These are phyloP conservation scores for Fusarium ambrosium DNA, from an alignment of 2,329 filamentous ascomycete genomes.

Conservation along the genomic window DNA sequence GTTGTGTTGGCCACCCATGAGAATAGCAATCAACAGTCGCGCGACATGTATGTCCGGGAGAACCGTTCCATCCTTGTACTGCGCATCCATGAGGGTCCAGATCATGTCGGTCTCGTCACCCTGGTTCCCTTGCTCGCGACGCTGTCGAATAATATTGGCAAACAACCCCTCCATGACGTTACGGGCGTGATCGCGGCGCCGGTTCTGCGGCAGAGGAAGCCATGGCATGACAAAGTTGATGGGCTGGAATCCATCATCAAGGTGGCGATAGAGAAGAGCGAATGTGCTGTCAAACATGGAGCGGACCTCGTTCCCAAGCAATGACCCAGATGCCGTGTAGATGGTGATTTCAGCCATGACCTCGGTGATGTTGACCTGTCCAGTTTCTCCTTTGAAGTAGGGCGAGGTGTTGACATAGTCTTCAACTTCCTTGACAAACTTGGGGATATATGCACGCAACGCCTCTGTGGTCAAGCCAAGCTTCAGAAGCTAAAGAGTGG, in stretches of 20 bases:
- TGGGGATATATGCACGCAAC: slow-evolving; percentile 78
- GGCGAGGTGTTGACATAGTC: slow-evolving; percentile 77
- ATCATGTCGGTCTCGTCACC: slow-evolving; percentile 80
- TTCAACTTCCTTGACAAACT: slow-evolving; percentile 81
- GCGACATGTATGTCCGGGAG: slow-evolving; percentile 86
- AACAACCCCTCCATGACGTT: slow-evolving; percentile 84
- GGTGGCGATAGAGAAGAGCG: slow-evolving; percentile 85
- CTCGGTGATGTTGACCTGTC: slow-evolving; percentile 78
- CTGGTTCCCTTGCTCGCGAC: slow-evolving; percentile 67
- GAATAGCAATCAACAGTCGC: slow-evolving; percentile 91
- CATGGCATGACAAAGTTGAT: slow-evolving; percentile 92
- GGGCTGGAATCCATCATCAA: slow-evolving; percentile 89
- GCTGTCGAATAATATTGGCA: slow-evolving; percentile 81
- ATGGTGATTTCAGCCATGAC: slow-evolving; percentile 89
- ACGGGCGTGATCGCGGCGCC: slow-evolving; percentile 82
- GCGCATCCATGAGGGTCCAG: slow-evolving; percentile 86
- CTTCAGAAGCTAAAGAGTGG: slow-evolving; percentile 75
- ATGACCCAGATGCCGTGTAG: slow-evolving; percentile 87
- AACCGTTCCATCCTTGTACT: slow-evolving; percentile 83
- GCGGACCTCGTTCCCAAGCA: slow-evolving; percentile 87
- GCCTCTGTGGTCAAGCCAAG: slow-evolving; percentile 80
- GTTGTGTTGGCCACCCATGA: slow-evolving; percentile 92
- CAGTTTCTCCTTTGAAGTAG: slow-evolving; percentile 75
- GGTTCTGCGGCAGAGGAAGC: slow-evolving; percentile 87
- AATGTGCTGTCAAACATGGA: slow-evolving; percentile 83